These are phyloP conservation scores for Magnaporthiopsis rhizophila DNA, from an alignment of 2,329 filamentous ascomycete species.

Conservation along the genomic window DNA sequence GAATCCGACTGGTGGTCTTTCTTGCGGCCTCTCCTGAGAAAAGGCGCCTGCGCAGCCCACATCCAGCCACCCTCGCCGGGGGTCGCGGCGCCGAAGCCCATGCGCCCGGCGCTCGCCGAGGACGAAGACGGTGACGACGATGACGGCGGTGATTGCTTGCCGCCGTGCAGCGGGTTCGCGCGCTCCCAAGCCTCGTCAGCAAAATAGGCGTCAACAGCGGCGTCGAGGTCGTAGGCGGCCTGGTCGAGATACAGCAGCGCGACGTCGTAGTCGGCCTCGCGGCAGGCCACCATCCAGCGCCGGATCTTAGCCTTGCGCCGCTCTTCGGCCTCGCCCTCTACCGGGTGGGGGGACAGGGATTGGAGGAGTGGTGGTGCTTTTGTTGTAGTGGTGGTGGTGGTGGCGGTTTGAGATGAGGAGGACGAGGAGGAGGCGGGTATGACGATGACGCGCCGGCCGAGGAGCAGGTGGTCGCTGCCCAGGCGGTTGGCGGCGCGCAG, in stretches of 20 bases:
- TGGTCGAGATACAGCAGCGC: constrained; percentile 70
- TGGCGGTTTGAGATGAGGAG: constrained; percentile 42
- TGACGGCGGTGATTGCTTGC: too few species aligned
- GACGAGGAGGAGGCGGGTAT: constrained; percentile 41
- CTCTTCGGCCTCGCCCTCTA: constrained; percentile 71
- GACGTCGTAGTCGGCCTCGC: constrained; percentile 68
- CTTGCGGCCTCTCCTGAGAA: constrained; percentile 4
- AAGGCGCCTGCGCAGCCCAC: constrained; percentile 8
- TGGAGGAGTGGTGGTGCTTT: not conserved
- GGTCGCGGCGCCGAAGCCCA: not conserved
- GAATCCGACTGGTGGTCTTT: not conserved
- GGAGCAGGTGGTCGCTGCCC: constrained; percentile 58
- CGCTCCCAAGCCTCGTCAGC: constrained; percentile 72
- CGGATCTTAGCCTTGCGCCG: constrained; percentile 61
- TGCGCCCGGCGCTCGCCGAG: not conserved
- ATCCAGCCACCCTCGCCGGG: constrained; percentile 9
- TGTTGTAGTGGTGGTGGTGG: constrained; percentile 49
- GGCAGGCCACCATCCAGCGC: constrained; percentile 72
- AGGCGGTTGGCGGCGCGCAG: constrained; percentile 63
- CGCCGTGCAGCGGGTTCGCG: constrained; percentile 55
- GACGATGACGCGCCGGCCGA: constrained; percentile 59
- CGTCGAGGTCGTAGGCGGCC: constrained; percentile 55
- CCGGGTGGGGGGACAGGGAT: constrained; percentile 54
- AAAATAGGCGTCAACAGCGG: constrained; percentile 55
- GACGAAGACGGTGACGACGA: not conserved